A percentile compares a stretch with the other conserved stretches of the same genome.
phyloP scores from a whole-genome alignment of 106 monocot genomes.

The Phalaenopsis aphrodite region DNA sequence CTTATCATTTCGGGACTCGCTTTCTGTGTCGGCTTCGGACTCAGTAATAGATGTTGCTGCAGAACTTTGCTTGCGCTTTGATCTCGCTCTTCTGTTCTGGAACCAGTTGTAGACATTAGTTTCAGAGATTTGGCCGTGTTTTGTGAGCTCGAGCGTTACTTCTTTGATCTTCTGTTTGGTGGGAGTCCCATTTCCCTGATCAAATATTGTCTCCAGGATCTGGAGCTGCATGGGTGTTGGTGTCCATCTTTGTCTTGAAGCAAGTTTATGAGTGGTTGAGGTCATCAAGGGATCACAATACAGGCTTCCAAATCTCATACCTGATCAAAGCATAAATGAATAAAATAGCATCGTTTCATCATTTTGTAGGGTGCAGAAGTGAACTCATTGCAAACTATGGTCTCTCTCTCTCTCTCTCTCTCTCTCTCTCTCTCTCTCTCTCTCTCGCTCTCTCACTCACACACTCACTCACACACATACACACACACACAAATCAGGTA shows the following conservation, averaged over 20 bases:
- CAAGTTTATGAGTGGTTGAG: conserved; percentile 33
- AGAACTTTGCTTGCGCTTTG: conserved; percentile 40
- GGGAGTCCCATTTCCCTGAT: conserved; percentile 58
- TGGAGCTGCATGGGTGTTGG: conserved; percentile 75
- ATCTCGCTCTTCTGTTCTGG: conserved; percentile 80
- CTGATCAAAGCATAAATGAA: background rate
- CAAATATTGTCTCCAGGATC: conserved; percentile 69
- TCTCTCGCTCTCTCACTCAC: too few relatives aligned
- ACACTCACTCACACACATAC: too few relatives aligned
- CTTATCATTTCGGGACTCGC: conserved; percentile 10
- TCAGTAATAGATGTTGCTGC: background rate
- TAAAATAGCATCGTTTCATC: background rate
- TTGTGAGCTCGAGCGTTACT: conserved; percentile 47
- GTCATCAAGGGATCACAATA: conserved; percentile 34
- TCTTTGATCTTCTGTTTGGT: conserved; percentile 80
- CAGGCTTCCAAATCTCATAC: conserved; percentile 34
- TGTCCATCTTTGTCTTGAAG: conserved; percentile 69
- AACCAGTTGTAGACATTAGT: conserved; percentile 97
- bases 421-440: too few relatives aligned
- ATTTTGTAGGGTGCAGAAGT: too few relatives aligned
- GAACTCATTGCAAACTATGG: too few relatives aligned
- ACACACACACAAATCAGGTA: too few relatives aligned
- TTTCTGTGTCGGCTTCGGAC: conserved; percentile 17
- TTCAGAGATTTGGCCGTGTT: conserved; percentile 71
- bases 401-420: too few relatives aligned